A percentile compares a stretch with the other conserved stretches of the same genome.
These are phyloP conservation scores for Aspergillus avenaceus DNA, from an alignment of 495 filamentous ascomycete species.

Conservation along the genomic window DNA sequence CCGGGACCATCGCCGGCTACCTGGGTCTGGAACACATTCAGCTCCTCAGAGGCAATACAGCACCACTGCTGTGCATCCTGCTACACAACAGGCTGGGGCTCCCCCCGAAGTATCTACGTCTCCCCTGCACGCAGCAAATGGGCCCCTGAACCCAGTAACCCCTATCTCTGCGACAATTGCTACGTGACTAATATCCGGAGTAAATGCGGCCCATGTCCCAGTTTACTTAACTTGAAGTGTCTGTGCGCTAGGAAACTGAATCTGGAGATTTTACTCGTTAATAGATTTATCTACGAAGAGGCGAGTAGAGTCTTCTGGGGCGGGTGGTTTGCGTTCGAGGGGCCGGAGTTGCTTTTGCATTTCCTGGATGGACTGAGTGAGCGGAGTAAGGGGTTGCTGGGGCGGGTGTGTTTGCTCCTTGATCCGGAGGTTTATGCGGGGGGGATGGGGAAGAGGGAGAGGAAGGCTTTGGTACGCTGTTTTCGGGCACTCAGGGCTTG, in stretches of 20 bases:
- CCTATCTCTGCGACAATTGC: conserved; percentile 21
- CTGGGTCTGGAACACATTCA: too few relatives aligned
- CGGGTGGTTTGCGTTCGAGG: conserved; percentile 27
- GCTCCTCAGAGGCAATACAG: neutral
- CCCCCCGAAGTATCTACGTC: neutral
- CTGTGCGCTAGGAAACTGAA: conserved; percentile 16
- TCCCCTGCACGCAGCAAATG: conserved; percentile 21
- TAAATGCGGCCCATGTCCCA: neutral
- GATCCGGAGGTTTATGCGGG: neutral
- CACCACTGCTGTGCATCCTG: conserved; percentile 3
- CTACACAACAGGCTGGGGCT: neutral
- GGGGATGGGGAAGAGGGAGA: neutral
- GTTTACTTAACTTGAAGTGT: conserved; percentile 11
- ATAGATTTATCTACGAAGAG: conserved; percentile 19
- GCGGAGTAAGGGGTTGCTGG: conserved; percentile 10
- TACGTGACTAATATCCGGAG: conserved; percentile 11
- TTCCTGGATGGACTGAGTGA: conserved; percentile 16
- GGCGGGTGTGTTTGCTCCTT: neutral
- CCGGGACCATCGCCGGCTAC: neutral
- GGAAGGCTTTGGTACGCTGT: too few relatives aligned
- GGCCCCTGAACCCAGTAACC: conserved; percentile 12
- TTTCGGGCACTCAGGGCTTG: conserved; percentile 3
- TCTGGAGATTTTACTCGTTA: conserved; percentile 19
- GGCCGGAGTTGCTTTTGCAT: conserved; percentile 7
- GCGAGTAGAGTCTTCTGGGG: conserved; percentile 24